A percentile compares a stretch with the other conserved stretches of the same genome.
Evolutionary conservation across 441 rosid species (phyloP).

Genomic region (Jatropha podagrica): DNA sequence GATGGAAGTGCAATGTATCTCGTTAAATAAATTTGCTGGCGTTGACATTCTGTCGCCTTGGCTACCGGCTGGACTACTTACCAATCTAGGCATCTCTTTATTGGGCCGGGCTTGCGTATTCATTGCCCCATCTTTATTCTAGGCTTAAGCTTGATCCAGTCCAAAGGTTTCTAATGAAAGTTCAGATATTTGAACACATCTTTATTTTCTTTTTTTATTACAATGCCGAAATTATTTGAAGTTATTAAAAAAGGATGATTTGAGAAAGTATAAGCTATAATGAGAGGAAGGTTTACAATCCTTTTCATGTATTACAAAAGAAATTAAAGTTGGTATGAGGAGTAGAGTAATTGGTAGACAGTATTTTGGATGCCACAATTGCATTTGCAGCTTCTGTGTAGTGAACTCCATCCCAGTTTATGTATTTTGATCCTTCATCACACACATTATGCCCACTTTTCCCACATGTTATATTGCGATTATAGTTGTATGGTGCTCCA

Average conservation of each 20-base stretch:
- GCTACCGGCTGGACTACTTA: no score
- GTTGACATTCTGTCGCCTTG: no score
- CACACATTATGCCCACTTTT: constrained; percentile 43
- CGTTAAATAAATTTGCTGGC: no score
- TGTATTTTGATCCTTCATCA: constrained; percentile 34
- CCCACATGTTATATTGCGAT: constrained; percentile 43
- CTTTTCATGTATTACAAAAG: constrained; percentile 26
- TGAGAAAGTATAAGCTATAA: neutral
- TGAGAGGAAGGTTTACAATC: neutral
- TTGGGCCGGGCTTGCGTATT: no score
- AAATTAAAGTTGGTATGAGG: constrained; percentile 33
- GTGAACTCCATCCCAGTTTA: constrained; percentile 73
- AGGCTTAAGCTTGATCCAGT: no score
- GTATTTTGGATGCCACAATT: constrained; percentile 35
- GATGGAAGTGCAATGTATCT: no score
- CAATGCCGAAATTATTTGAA: neutral
- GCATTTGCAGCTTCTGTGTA: constrained; percentile 67
- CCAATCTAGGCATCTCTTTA: no score
- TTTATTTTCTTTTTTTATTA: neutral
- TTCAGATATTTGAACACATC: no score
- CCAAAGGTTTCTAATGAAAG: no score
- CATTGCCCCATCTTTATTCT: no score
- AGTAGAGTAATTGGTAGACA: constrained; percentile 38
- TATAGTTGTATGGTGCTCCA: constrained; percentile 53
- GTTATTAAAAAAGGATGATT: neutral